These are phyloP conservation scores for Puccinellia tenuiflora DNA, from an alignment of 176 grass and related monocot species.

Conservation along the genomic window DNA sequence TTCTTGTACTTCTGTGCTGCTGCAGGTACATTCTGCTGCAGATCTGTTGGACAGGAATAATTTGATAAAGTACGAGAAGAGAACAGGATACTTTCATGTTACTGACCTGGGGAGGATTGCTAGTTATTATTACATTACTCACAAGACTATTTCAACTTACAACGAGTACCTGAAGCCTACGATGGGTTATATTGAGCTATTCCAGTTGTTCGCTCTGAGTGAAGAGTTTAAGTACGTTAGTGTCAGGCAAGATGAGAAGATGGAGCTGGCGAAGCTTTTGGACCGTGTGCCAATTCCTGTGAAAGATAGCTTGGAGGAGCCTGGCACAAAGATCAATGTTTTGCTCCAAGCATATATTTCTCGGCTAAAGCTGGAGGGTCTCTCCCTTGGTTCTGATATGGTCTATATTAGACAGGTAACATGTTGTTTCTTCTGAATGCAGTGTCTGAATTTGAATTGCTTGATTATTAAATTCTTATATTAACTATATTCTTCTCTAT, in stretches of 20 bases:
- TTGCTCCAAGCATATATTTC: slow-evolving; percentile 89
- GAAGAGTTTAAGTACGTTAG: slow-evolving; percentile 91
- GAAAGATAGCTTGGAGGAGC: slow-evolving; percentile 84
- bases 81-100: slow-evolving; percentile 79
- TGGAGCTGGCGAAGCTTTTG: slow-evolving; percentile 80
- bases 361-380: slow-evolving; percentile 74
- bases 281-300: slow-evolving; percentile 80
- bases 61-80: slow-evolving; percentile 80
- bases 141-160: slow-evolving; percentile 74
- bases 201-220: slow-evolving; percentile 66
- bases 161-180: slow-evolving; percentile 87
- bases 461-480: slow-evolving; percentile 27
- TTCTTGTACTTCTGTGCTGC: slow-evolving; percentile 15
- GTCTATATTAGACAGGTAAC: slow-evolving; percentile 84
- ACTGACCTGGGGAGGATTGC: slow-evolving; percentile 78
- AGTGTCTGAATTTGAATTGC: neutral
- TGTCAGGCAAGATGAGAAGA: slow-evolving; percentile 85
- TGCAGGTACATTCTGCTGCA: slow-evolving; percentile 89
- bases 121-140: slow-evolving; percentile 84
- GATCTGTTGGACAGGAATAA: slow-evolving; percentile 77
- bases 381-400: slow-evolving; percentile 90
- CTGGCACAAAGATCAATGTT: slow-evolving; percentile 85
- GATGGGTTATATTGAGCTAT: slow-evolving; percentile 88
- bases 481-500: slow-evolving; percentile 20
- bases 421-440: neutral